Evolutionary conservation across 2,329 filamentous ascomycete genomes (phyloP).

Genomic region (Aspergillus ustus): DNA sequence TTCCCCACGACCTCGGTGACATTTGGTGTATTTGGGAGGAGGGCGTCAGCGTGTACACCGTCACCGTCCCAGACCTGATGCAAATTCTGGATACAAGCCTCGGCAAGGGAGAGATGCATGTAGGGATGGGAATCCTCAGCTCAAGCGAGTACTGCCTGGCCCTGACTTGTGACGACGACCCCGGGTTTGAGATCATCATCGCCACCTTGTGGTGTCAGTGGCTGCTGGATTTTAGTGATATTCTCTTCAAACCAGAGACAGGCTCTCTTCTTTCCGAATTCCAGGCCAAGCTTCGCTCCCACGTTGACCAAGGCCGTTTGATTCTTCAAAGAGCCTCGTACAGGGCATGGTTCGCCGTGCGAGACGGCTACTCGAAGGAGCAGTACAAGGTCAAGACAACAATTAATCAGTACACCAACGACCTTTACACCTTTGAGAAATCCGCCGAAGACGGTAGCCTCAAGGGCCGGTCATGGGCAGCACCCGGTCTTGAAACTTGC

Average conservation of each 20-base stretch:
- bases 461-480: conserved; percentile 19
- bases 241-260: conserved; percentile 22
- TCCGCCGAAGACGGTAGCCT: conserved; percentile 23
- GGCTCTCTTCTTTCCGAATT: conserved; percentile 13
- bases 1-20: conserved; percentile 29
- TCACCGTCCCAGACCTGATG: conserved; percentile 28
- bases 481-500: conserved; percentile 28
- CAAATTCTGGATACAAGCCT: conserved; percentile 29
- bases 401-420: conserved; percentile 27
- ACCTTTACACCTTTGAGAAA: conserved; percentile 29
- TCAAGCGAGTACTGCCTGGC: conserved; percentile 27
- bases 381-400: conserved; percentile 18
- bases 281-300: conserved; percentile 17
- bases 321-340: conserved; percentile 33
- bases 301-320: conserved; percentile 31
- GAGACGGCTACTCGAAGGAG: conserved; percentile 22
- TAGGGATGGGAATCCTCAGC: conserved; percentile 32
- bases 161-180: conserved; percentile 26
- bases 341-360: conserved; percentile 34
- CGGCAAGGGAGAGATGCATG: conserved; percentile 17
- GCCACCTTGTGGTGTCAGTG: conserved; percentile 37
- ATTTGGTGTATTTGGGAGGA: conserved; percentile 34
- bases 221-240: conserved; percentile 33
- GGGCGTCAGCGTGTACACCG: conserved; percentile 29
- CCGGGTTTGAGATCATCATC: conserved; percentile 40